Percentiles rank a stretch among this genome's conserved stretches.
These are phyloP conservation scores for Salvia sclarea DNA, from an alignment of 305 asterid genomes.

Conservation along the genomic window DNA sequence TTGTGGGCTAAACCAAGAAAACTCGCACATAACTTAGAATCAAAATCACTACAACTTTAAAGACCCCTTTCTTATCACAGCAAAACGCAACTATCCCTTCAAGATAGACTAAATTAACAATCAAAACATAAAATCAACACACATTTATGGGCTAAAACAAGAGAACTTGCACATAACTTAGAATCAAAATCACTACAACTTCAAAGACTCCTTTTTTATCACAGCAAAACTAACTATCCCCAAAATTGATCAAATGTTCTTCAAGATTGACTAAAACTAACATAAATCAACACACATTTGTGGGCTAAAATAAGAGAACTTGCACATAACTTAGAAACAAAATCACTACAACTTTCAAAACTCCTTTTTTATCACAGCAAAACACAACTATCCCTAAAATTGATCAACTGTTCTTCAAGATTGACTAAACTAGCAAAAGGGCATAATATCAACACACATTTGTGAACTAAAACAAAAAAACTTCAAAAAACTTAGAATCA, in stretches of 20 bases:
- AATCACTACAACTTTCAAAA: no score
- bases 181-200: neutral
- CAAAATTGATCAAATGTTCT: constrained; percentile 9
- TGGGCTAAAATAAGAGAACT: no score
- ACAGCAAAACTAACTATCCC: constrained; percentile 26
- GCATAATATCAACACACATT: no score
- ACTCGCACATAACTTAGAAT: neutral
- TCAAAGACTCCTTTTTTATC: neutral
- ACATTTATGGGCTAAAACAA: no score
- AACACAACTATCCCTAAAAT: no score
- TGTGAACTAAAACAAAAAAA: no score
- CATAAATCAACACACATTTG: neutral
- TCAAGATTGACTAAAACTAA: constrained; percentile 8
- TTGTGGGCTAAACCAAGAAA: no score
- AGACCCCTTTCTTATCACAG: neutral
- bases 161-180: neutral
- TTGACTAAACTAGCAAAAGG: no score
- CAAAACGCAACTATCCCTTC: constrained; percentile 24
- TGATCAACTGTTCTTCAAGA: no score
- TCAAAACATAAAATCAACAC: neutral
- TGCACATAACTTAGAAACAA: neutral
- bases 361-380: no score
- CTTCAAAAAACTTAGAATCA: no score
- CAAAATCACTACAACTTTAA: neutral
- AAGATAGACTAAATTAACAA: neutral